phyloP scores from a whole-genome alignment of 202 grass and related monocot species.

The Brachypodium distachyon region DNA sequence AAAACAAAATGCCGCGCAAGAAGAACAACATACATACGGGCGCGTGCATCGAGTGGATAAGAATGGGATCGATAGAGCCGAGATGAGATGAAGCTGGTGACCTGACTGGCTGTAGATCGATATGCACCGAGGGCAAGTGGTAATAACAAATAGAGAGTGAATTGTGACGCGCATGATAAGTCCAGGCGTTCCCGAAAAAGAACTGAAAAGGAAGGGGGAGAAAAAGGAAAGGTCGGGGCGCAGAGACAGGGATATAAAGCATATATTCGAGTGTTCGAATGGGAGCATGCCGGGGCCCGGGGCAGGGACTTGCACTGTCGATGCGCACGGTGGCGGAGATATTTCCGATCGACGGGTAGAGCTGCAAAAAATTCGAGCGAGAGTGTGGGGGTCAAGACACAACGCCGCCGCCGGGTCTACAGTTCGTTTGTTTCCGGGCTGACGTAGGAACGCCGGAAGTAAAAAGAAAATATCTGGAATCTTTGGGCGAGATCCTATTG shows the following conservation, averaged over 20 bases:
- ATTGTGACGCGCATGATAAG: background rate
- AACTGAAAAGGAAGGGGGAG: background rate
- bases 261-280: background rate
- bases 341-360: no score
- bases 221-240: background rate
- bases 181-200: background rate
- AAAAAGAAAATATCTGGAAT: background rate
- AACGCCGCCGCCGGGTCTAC: no score
- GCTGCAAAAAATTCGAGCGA: no score
- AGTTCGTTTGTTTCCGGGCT: background rate
- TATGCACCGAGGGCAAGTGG: background rate
- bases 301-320: background rate
- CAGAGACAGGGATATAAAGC: background rate
- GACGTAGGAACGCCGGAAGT: background rate
- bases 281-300: background rate
- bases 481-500: background rate
- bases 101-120: background rate
- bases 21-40: background rate
- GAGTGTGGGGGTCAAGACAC: no score
- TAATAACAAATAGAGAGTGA: background rate
- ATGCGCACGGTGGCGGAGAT: background rate
- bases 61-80: background rate
- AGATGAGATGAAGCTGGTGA: constrained; percentile 7
- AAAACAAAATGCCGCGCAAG: no score
- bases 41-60: background rate